phyloP scores from a whole-genome alignment of 441 rosid genomes.

The Pelargonium myrrhifolium region DNA sequence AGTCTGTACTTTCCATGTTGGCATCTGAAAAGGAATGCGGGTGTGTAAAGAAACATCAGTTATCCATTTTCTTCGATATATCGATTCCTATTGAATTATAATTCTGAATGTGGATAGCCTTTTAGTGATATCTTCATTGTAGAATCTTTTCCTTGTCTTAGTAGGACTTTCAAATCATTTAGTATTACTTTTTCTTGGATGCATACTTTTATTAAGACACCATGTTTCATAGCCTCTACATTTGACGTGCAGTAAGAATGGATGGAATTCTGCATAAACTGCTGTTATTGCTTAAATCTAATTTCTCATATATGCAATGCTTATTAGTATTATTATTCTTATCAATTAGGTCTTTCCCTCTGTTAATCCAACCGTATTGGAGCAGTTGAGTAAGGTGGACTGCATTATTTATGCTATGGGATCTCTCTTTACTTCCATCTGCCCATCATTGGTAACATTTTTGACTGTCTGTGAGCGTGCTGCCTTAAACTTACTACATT shows the following conservation, averaged over 20 bases:
- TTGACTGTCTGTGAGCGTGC: conserved; percentile 10
- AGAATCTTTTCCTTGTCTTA: too few species aligned
- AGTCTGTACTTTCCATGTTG: too few species aligned
- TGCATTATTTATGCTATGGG: conserved; percentile 96
- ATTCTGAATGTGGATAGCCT: too few species aligned
- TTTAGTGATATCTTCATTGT: too few species aligned
- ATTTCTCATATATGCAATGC: conserved; percentile 11
- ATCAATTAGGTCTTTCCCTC: conserved; percentile 68
- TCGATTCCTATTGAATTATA: too few species aligned
- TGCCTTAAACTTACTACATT: neutral
- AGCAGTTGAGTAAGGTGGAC: conserved; percentile 66
- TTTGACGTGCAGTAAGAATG: neutral
- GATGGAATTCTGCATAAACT: neutral
- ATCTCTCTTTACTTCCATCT: conserved; percentile 82
- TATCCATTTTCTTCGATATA: too few species aligned
- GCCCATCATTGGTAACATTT: conserved; percentile 75
- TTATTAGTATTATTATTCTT: conserved; percentile 7
- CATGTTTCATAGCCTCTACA: too few species aligned
- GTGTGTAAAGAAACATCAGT: too few species aligned
- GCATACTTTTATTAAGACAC: too few species aligned
- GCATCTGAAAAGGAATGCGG: too few species aligned
- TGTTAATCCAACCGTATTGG: conserved; percentile 65
- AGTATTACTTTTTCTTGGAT: too few species aligned
- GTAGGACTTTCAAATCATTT: too few species aligned
- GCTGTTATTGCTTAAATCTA: neutral